phyloP scores from a whole-genome alignment of 179 eudicot genomes.

The Silene coronaria region DNA sequence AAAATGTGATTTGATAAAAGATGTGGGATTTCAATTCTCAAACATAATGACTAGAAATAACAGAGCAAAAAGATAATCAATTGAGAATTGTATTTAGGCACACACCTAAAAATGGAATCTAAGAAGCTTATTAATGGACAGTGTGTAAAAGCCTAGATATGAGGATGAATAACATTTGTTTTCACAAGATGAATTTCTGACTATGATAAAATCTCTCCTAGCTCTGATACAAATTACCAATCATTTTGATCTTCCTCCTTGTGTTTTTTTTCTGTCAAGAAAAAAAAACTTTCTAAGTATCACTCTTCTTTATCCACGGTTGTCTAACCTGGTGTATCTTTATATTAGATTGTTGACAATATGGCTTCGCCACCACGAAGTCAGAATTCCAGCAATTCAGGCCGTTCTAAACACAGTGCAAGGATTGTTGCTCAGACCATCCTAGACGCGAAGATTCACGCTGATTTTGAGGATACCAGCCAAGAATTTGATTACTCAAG shows the following conservation, averaged over 20 bases:
- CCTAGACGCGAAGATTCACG: slow-evolving; percentile 80
- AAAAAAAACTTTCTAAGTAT: neutral
- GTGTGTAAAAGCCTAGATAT: neutral
- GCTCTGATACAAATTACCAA: neutral
- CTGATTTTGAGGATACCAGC: slow-evolving; percentile 77
- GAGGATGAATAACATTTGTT: neutral
- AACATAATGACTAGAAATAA: no score
- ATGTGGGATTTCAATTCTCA: no score
- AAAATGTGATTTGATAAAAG: no score
- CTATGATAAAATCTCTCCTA: neutral
- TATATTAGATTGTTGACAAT: neutral
- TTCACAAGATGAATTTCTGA: neutral
- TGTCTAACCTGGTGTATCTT: neutral
- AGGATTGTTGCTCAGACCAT: slow-evolving; percentile 76
- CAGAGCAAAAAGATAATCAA: no score
- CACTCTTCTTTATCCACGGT: neutral
- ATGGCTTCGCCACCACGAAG: slow-evolving; percentile 62
- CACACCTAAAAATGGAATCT: no score
- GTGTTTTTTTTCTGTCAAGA: no score
- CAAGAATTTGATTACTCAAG: slow-evolving; percentile 78
- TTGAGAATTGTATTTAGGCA: no score
- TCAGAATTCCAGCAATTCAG: slow-evolving; percentile 55
- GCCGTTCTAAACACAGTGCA: slow-evolving; percentile 61
- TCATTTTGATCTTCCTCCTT: neutral
- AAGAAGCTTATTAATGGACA: no score